Conservation (phyloP, 2,329 filamentous ascomycete species). For the Talaromyces sp. region DNA sequence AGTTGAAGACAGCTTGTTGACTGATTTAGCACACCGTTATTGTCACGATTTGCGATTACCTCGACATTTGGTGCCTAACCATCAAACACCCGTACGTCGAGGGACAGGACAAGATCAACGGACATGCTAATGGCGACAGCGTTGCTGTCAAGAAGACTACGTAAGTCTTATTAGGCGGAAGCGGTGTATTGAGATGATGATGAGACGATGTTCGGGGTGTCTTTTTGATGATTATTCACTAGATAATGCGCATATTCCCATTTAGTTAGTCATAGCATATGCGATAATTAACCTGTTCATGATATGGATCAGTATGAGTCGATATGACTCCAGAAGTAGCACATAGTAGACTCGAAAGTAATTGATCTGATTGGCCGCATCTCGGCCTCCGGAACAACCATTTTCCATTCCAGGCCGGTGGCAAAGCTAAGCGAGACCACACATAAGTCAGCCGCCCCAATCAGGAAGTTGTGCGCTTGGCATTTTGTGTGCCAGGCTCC, state of each 20-base stretch:
- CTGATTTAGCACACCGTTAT: constrained; percentile 72
- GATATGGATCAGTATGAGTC: constrained; percentile 1
- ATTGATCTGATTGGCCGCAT: constrained; percentile 7
- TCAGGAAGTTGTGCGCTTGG: constrained; percentile 7
- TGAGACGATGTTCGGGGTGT: neutral
- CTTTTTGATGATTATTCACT: neutral
- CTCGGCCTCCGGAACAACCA: neutral
- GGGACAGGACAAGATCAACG: constrained; percentile 25
- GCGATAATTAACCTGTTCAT: neutral
- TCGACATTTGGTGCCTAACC: constrained; percentile 97
- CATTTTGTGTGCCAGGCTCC: neutral
- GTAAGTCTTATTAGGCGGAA: neutral
- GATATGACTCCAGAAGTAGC: neutral
- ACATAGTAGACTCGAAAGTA: neutral
- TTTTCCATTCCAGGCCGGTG: neutral
- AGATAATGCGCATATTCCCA: constrained; percentile 3
- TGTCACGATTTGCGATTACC: constrained; percentile 93
- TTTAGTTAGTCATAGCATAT: neutral
- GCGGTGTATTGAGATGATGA: neutral
- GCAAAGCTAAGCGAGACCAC: constrained; percentile 22
- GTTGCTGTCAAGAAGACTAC: constrained; percentile 9
- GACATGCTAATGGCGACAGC: constrained; percentile 24
- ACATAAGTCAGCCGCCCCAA: constrained; percentile 2
- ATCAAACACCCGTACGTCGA: constrained; percentile 76
- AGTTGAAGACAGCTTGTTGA: neutral